phyloP scores from a whole-genome alignment of 176 grass and related monocot genomes.

The Oryza meyeriana region DNA sequence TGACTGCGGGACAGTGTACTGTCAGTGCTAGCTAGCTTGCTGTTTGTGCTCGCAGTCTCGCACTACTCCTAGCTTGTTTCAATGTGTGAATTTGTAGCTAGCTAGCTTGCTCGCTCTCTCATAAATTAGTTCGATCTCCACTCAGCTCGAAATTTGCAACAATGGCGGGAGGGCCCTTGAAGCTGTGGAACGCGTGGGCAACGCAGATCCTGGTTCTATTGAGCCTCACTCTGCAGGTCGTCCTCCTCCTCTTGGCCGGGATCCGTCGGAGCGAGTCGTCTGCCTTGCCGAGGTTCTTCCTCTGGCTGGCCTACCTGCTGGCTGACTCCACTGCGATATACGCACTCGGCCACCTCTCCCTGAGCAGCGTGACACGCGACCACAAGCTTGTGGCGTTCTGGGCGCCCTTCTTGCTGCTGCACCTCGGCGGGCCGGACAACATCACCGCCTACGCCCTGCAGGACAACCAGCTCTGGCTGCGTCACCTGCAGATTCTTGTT shows the following conservation, averaged over 20 bases:
- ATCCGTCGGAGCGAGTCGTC: not conserved
- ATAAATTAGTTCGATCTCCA: too few relatives aligned
- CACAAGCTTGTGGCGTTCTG: conserved; percentile 16
- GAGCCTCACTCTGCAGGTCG: not conserved
- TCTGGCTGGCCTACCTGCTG: conserved; percentile 29
- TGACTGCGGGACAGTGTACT: too few relatives aligned
- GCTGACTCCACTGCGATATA: conserved; percentile 38
- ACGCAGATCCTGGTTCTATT: not conserved
- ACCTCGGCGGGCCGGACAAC: conserved; percentile 45
- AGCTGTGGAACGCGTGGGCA: conserved; percentile 9
- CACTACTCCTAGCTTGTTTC: too few relatives aligned
- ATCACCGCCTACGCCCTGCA: conserved; percentile 46
- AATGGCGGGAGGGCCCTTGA: not conserved
- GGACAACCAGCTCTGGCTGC: conserved; percentile 26
- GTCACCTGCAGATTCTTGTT: not conserved
- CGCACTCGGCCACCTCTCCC: conserved; percentile 24
- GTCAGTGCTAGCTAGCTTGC: too few relatives aligned
- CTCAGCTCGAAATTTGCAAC: too few relatives aligned
- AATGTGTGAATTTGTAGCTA: too few relatives aligned
- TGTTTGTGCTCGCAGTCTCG: too few relatives aligned
- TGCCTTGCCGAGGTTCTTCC: not conserved
- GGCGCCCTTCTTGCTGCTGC: too few relatives aligned
- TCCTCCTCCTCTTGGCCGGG: not conserved
- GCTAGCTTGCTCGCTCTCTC: too few relatives aligned
- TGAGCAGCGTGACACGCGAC: not conserved